These are phyloP conservation scores for Coprinellus micaceus DNA, from an alignment of 768 basidiomycete species.

Conservation along the genomic window DNA sequence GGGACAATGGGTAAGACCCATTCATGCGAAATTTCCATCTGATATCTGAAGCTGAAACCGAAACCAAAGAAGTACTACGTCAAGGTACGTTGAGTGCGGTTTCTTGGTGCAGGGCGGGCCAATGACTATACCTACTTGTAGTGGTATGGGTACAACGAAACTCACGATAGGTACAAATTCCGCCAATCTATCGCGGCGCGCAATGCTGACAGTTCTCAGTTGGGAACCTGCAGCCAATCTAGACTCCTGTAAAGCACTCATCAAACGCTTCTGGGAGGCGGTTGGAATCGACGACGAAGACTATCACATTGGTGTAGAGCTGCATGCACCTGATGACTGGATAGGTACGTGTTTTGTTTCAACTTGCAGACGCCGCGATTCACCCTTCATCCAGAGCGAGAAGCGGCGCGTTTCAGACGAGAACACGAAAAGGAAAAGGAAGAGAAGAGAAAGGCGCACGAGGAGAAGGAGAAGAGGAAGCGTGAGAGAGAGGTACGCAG, in stretches of 20 bases:
- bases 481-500: conserved; percentile 10
- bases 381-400: conserved; percentile 21
- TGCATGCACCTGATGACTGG: conserved; percentile 48
- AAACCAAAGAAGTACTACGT: conserved; percentile 56
- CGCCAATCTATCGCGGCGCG: conserved; percentile 2
- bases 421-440: conserved; percentile 23
- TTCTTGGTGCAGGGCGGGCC: neutral
- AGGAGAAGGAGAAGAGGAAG: neutral
- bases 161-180: conserved; percentile 48
- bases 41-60: too few relatives aligned
- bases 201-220: conserved; percentile 29
- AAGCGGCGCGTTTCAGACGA: conserved; percentile 25
- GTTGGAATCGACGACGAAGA: conserved; percentile 56
- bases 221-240: conserved; percentile 71
- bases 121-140: conserved; percentile 20
- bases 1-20: neutral
- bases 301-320: conserved; percentile 44
- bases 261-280: conserved; percentile 62
- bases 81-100: conserved; percentile 44
- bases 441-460: conserved; percentile 8
- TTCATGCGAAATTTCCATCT: neutral
- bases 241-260: conserved; percentile 48
- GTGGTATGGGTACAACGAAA: conserved; percentile 66
- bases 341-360: conserved; percentile 42
- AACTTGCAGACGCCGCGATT: conserved; percentile 3